A percentile compares a stretch with the other conserved stretches of the same genome.
Evolutionary conservation across 441 rosid species (phyloP).

Genomic region (Manihot esculenta): DNA sequence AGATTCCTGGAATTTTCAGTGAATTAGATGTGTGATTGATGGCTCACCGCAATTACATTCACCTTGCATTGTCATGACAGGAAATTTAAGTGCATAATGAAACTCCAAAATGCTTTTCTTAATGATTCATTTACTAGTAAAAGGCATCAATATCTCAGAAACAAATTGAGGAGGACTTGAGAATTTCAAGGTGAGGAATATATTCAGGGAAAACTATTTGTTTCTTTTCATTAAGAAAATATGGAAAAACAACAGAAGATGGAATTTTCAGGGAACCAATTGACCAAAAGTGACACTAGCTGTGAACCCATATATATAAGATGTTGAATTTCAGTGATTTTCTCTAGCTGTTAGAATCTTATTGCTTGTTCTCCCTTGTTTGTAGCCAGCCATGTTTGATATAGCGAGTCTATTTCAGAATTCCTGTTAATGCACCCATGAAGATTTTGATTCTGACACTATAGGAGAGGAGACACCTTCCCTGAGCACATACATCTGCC

Average conservation of each 20-base stretch:
- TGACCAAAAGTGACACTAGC: not conserved
- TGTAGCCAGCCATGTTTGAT: not conserved
- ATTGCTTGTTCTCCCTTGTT: not conserved
- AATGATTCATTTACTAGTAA: not conserved
- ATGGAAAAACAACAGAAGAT: conserved; percentile 6
- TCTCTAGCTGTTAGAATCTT: not conserved
- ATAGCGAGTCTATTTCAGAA: too few relatives aligned
- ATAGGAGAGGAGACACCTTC: not conserved
- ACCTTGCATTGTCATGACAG: not conserved
- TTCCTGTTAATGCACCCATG: too few relatives aligned
- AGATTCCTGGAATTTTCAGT: conserved; percentile 23
- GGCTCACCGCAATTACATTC: conserved; percentile 5
- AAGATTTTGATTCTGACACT: not conserved
- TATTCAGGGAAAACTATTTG: conserved; percentile 16
- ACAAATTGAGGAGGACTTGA: not conserved
- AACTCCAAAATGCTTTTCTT: too few relatives aligned
- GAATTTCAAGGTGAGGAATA: conserved; percentile 17
- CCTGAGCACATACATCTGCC: not conserved
- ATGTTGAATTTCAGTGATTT: not conserved
- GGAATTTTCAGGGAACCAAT: not conserved
- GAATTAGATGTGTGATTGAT: conserved; percentile 11
- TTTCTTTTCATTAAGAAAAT: not conserved
- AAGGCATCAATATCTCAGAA: not conserved
- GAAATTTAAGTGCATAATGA: not conserved
- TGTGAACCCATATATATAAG: not conserved